Percentiles rank a stretch among this genome's conserved stretches.
phyloP scores from a whole-genome alignment of 2,329 filamentous ascomycete species.

The Apiospora pterosperma region DNA sequence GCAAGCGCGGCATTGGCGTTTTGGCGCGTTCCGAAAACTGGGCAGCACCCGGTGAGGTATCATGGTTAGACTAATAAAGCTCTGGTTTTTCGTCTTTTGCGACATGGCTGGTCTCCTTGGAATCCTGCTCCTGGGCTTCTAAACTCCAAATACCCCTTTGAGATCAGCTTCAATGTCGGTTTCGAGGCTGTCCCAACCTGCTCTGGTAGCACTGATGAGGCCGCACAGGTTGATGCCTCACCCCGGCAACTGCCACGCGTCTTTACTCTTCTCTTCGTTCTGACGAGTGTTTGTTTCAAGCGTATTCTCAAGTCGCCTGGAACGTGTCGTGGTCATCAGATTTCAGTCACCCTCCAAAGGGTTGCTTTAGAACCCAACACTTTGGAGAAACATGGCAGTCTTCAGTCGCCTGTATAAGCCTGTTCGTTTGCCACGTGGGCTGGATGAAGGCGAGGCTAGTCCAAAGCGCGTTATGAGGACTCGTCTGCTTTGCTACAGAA shows the following conservation, averaged over 20 bases:
- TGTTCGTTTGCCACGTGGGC: neutral
- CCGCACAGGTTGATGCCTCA: neutral
- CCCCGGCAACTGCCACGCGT: neutral
- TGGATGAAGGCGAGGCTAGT: neutral
- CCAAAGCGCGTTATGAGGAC: neutral
- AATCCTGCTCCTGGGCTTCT: neutral
- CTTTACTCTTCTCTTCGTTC: neutral
- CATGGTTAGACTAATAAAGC: conserved; percentile 3
- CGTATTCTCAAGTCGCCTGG: neutral
- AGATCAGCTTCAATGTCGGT: neutral
- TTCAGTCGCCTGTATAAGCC: neutral
- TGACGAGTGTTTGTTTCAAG: neutral
- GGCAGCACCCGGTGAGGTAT: neutral
- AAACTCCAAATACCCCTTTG: neutral
- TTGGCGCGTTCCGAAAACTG: neutral
- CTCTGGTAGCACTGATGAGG: neutral
- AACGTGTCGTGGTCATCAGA: neutral
- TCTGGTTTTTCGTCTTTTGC: neutral
- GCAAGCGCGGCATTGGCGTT: neutral
- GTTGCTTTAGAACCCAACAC: neutral
- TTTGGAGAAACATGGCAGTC: neutral
- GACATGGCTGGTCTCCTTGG: conserved; percentile 1
- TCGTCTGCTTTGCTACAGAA: neutral
- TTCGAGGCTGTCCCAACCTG: neutral
- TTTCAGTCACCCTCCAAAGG: neutral